Percentiles rank a stretch among this genome's conserved stretches.
These are phyloP conservation scores for Coniferiporia sulphurascens DNA, from an alignment of 1,284 basidiomycete species.

Conservation along the genomic window DNA sequence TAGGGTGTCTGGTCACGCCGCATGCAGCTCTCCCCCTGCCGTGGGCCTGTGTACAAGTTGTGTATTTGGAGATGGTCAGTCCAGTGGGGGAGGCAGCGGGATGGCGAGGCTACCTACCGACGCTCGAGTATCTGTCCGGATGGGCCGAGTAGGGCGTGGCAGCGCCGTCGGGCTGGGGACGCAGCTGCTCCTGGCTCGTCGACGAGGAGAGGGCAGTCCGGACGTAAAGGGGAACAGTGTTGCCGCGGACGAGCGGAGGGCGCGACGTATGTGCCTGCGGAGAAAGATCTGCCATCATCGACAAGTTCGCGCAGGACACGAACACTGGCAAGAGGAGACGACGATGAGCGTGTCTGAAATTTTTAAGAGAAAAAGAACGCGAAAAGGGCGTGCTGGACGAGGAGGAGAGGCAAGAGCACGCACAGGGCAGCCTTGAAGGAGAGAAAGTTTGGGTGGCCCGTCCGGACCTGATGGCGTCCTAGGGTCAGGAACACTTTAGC, in stretches of 20 bases:
- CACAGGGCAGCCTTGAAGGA: background rate
- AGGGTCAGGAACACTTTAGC: background rate
- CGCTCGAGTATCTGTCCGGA: slow-evolving; percentile 2
- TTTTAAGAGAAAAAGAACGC: background rate
- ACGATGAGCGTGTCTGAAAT: background rate
- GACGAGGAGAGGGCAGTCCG: slow-evolving; percentile 2
- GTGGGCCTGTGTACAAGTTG: background rate
- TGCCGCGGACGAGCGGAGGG: slow-evolving; percentile 14
- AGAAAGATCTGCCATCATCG: slow-evolving; percentile 9
- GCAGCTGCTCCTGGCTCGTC: slow-evolving; percentile 6
- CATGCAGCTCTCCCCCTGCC: background rate
- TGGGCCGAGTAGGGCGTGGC: slow-evolving; percentile 6
- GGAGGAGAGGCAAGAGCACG: background rate
- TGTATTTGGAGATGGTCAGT: background rate
- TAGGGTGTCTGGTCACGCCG: background rate
- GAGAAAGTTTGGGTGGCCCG: background rate
- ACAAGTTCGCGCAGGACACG: background rate
- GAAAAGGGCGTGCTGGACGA: background rate
- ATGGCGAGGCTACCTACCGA: background rate
- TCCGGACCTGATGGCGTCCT: background rate
- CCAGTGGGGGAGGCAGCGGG: background rate
- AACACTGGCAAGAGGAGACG: background rate
- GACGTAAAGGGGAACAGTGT: slow-evolving; percentile 17
- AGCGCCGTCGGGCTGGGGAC: background rate
- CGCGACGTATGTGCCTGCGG: slow-evolving; percentile 4